A percentile compares a stretch with the other conserved stretches of the same genome.
These are phyloP conservation scores for Phalaenopsis hybrid DNA, from an alignment of 116 monocot genomes.

Conservation along the genomic window DNA sequence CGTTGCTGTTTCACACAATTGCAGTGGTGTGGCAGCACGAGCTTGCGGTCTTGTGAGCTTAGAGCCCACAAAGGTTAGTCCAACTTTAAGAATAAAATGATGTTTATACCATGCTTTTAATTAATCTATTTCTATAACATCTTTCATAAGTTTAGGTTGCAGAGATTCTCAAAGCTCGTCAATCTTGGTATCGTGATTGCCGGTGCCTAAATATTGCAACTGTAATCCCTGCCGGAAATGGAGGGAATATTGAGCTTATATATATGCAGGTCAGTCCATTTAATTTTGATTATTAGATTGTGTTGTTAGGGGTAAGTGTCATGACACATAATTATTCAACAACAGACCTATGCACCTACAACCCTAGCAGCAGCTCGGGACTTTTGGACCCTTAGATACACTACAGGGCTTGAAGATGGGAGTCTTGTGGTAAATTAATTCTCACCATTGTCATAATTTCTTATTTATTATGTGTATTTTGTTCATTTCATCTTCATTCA, in stretches of 20 bases:
- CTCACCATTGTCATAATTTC: too few species aligned
- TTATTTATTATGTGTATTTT: too few species aligned
- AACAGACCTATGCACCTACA: conserved; percentile 22
- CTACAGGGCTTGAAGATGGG: conserved; percentile 28
- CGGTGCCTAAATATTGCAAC: conserved; percentile 61
- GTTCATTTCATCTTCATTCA: too few species aligned
- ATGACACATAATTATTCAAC: conserved; percentile 1
- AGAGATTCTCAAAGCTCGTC: conserved; percentile 75
- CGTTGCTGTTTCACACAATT: conserved; percentile 81
- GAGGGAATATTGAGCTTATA: conserved; percentile 78
- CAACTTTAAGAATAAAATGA: not conserved
- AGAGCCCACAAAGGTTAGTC: conserved; percentile 62
- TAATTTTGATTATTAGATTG: not conserved
- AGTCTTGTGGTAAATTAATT: too few species aligned
- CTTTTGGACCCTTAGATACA: conserved; percentile 33
- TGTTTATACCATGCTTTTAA: too few species aligned
- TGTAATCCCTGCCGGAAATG: conserved; percentile 70
- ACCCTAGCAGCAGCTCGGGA: conserved; percentile 33
- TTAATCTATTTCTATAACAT: too few species aligned
- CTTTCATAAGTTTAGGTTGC: conserved; percentile 34
- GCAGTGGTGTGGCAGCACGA: conserved; percentile 86
- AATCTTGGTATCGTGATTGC: conserved; percentile 80
- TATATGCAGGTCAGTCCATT: conserved; percentile 62
- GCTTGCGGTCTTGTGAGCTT: conserved; percentile 76
- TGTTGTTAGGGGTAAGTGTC: too few species aligned